These are phyloP conservation scores for Kalanchoe fedtschenkoi DNA, from an alignment of 164 flowering plant species.

Conservation along the genomic window DNA sequence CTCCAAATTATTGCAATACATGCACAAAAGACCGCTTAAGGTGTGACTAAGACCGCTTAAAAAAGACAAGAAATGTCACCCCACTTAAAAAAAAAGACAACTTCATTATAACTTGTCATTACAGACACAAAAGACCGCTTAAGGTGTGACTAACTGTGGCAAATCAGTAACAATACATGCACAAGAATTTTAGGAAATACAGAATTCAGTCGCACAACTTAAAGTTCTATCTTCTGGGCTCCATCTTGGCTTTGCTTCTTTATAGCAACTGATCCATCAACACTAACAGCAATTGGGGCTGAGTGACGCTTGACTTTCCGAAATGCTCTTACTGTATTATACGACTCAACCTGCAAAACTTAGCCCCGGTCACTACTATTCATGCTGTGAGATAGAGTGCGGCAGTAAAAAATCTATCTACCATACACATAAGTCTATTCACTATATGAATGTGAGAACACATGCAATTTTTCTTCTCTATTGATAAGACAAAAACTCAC, in stretches of 20 bases:
- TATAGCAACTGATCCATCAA: constrained; percentile 18
- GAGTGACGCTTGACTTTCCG: constrained; percentile 74
- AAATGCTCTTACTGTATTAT: constrained; percentile 54
- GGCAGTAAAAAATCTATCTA: neutral
- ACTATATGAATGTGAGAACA: neutral
- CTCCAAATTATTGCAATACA: too few relatives aligned
- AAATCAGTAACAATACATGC: neutral
- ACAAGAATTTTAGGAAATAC: neutral
- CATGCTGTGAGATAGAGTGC: neutral
- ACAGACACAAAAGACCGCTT: too few relatives aligned
- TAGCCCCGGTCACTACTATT: neutral
- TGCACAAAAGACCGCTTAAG: too few relatives aligned
- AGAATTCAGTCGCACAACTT: neutral
- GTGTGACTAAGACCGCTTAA: too few relatives aligned
- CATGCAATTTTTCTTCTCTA: neutral
- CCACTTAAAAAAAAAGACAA: too few relatives aligned
- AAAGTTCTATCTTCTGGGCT: neutral
- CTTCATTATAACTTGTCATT: too few relatives aligned
- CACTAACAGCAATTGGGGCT: constrained; percentile 27
- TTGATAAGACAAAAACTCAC: constrained; percentile 35
- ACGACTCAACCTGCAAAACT: constrained; percentile 57
- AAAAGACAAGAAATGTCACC: too few relatives aligned
- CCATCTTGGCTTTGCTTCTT: neutral
- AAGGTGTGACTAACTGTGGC: neutral
- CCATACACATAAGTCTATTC: neutral